phyloP scores from a whole-genome alignment of 2,329 filamentous ascomycete species.

The Colletotrichum acutatum region DNA sequence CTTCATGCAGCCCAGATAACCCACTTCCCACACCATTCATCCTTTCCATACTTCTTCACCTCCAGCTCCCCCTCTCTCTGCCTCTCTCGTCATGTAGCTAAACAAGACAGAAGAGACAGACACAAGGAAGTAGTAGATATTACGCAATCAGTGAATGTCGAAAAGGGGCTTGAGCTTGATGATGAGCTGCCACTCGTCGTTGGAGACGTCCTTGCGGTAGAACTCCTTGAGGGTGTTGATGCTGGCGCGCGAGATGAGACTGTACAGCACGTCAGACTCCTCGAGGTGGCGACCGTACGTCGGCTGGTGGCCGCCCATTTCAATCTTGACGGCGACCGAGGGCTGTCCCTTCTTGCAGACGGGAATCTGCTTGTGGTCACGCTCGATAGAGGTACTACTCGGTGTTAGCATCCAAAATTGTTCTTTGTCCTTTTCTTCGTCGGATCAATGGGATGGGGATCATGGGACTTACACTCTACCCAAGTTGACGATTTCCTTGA shows the following conservation, averaged over 20 bases:
- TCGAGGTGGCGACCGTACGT: constrained; percentile 95
- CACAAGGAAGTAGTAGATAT: neutral
- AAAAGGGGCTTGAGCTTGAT: constrained; percentile 96
- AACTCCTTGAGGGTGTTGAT: constrained; percentile 98
- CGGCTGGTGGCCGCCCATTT: constrained; percentile 91
- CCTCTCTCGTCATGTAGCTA: neutral
- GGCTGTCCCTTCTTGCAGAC: constrained; percentile 96
- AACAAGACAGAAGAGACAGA: neutral
- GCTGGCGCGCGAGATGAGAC: constrained; percentile 83
- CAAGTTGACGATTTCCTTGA: constrained; percentile 85
- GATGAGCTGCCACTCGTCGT: constrained; percentile 95
- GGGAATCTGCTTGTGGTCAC: constrained; percentile 94
- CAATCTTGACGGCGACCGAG: constrained; percentile 98
- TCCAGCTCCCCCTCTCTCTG: neutral
- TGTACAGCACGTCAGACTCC: constrained; percentile 89
- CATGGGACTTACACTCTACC: constrained; percentile 88
- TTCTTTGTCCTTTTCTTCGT: neutral
- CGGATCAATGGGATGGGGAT: neutral
- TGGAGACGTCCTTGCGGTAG: constrained; percentile 86
- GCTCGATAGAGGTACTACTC: constrained; percentile 89
- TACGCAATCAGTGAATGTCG: constrained; percentile 74
- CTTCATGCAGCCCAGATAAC: neutral
- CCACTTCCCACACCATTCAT: neutral
- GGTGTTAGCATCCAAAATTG: constrained; percentile 39
- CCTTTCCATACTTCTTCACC: neutral